A percentile compares a stretch with the other conserved stretches of the same genome.
Conservation (phyloP, 139 green algal species). For the Deuterostichococcus epilithicus region DNA sequence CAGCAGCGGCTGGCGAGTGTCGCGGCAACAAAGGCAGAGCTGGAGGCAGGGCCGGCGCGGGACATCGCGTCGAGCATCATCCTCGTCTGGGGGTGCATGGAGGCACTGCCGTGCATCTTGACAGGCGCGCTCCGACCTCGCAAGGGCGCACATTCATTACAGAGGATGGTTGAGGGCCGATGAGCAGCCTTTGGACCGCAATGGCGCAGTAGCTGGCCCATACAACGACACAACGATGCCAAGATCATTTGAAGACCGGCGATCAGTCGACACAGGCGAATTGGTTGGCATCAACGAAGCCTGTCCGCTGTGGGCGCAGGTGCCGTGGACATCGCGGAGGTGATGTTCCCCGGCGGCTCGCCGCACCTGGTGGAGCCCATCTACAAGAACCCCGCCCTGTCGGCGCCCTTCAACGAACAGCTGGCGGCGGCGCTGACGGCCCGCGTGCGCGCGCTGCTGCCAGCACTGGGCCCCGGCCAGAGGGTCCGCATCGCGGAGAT, state of each 20-base stretch:
- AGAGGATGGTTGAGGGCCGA: no score
- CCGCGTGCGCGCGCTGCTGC: neutral
- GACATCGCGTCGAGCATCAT: neutral
- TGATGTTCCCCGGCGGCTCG: constrained; percentile 13
- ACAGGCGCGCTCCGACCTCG: neutral
- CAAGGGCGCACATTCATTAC: no score
- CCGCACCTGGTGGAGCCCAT: constrained; percentile 15
- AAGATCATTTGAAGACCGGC: no score
- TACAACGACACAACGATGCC: no score
- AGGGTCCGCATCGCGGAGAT: constrained; percentile 7
- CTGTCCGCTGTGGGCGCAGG: neutral
- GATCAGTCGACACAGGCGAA: no score
- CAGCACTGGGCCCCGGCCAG: neutral
- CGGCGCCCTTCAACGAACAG: constrained; percentile 16
- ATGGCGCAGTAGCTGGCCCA: no score
- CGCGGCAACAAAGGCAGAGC: neutral
- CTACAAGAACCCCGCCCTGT: constrained; percentile 14
- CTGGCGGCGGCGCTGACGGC: neutral
- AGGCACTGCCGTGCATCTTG: constrained; percentile 4
- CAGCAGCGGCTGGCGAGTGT: neutral
- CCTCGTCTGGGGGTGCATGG: constrained; percentile 5
- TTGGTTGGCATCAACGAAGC: neutral
- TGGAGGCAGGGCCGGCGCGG: neutral
- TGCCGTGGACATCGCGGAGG: constrained; percentile 1
- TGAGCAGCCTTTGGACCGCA: no score